Conservation (phyloP, 495 filamentous ascomycete species). For the Aspergillus sclerotiicarbonarius region DNA sequence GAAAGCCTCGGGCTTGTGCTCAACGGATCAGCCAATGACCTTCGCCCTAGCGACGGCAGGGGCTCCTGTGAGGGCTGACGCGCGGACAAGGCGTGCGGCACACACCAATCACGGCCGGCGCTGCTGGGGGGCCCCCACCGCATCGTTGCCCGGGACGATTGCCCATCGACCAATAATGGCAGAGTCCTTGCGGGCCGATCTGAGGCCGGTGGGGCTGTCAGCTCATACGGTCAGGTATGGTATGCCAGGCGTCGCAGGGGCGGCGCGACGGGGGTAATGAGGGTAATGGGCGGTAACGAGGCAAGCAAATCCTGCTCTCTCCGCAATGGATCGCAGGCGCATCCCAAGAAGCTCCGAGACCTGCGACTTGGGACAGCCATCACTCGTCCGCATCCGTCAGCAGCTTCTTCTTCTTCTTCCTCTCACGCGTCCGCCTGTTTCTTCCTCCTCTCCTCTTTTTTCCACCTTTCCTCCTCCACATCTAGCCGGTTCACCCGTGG, state of each 20-base stretch:
- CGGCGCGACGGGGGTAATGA: conserved; percentile 2
- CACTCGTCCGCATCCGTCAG: conserved; percentile 16
- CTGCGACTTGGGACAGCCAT: conserved; percentile 5
- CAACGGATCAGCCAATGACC: conserved; percentile 11
- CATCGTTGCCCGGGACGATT: conserved; percentile 9
- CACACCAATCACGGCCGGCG: conserved; percentile 3
- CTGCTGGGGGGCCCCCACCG: conserved; percentile 1
- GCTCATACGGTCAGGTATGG: conserved; percentile 13
- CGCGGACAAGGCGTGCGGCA: conserved; percentile 16
- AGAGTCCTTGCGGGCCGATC: conserved; percentile 23
- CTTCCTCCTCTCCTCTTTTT: conserved; percentile 4
- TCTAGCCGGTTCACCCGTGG: conserved; percentile 2
- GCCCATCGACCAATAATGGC: conserved; percentile 21
- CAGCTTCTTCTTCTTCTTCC: conserved; percentile 11
- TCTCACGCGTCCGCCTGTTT: conserved; percentile 12
- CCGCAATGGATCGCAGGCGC: conserved; percentile 12
- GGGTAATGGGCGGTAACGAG: conserved; percentile 15
- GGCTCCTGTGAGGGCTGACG: conserved; percentile 16
- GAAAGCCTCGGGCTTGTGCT: conserved; percentile 6
- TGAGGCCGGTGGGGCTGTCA: conserved; percentile 12
- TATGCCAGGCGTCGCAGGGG: conserved; percentile 5
- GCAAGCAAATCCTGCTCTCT: conserved; percentile 18
- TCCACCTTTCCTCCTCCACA: conserved; percentile 14
- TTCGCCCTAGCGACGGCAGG: conserved; percentile 10
- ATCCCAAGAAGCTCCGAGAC: conserved; percentile 15